Evolutionary conservation across 78 protist genomes (phyloP).

Genomic region (Dictyostelium brefeldianum): DNA sequence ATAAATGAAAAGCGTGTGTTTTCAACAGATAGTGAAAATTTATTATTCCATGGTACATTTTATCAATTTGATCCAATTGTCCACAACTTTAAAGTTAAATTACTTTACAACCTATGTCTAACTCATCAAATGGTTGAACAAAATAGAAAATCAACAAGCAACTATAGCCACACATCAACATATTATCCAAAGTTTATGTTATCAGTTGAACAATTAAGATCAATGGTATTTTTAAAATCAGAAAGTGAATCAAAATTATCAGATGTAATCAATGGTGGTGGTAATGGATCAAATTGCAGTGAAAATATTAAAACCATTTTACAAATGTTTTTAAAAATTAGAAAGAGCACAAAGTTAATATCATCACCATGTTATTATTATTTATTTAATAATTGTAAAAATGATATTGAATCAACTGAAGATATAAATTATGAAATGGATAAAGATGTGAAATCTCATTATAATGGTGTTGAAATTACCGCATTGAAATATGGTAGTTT

Average conservation of each 20-base stretch:
- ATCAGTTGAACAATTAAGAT: not conserved
- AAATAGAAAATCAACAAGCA: too few species aligned
- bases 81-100: too few species aligned
- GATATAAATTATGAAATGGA: not conserved
- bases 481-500: not conserved
- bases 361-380: not conserved
- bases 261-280: not conserved
- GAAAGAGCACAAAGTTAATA: not conserved
- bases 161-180: too few species aligned
- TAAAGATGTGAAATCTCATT: not conserved
- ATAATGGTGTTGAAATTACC: not conserved
- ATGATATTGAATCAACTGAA: not conserved
- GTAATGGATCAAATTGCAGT: not conserved
- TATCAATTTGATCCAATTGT: too few species aligned
- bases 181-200: not conserved
- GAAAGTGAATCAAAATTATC: not conserved
- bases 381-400: not conserved
- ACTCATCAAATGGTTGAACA: too few species aligned
- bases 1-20: too few species aligned
- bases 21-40: too few species aligned
- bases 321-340: not conserved
- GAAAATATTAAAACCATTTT: not conserved
- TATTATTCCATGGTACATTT: too few species aligned
- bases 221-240: not conserved
- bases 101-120: too few species aligned